phyloP scores from a whole-genome alignment of 139 green algal species.

The Deuterostichococcus epilithicus region DNA sequence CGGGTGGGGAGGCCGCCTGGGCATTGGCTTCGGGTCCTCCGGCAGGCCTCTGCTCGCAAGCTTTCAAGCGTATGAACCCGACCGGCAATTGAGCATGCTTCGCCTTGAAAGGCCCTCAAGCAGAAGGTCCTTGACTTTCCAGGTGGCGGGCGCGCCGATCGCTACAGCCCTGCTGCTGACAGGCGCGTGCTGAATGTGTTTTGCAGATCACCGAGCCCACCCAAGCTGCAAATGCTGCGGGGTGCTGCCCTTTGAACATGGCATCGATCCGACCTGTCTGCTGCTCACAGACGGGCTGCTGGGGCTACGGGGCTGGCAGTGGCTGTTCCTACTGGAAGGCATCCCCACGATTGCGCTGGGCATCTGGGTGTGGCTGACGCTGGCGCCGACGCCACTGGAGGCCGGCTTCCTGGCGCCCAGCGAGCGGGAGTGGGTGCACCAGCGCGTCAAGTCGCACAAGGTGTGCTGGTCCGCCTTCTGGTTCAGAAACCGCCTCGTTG shows the following conservation, averaged over 20 bases:
- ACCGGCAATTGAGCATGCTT: no score
- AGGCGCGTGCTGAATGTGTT: background rate
- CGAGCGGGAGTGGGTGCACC: slow-evolving; percentile 10
- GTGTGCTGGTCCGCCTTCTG: background rate
- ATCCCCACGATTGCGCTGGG: slow-evolving; percentile 16
- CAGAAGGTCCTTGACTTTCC: no score
- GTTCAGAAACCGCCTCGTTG: background rate
- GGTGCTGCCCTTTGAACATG: no score
- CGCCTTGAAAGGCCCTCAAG: no score
- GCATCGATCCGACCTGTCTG: no score
- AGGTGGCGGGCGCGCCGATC: background rate
- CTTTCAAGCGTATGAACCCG: no score
- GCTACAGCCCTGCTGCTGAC: background rate
- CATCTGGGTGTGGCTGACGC: background rate
- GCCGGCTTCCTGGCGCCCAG: slow-evolving; percentile 11
- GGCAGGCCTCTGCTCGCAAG: no score
- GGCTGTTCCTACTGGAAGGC: slow-evolving; percentile 29
- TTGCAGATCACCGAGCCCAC: no score
- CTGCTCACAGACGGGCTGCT: slow-evolving; percentile 2
- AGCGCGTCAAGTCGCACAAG: slow-evolving; percentile 4
- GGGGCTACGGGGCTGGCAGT: slow-evolving; percentile 26
- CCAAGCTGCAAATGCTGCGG: no score
- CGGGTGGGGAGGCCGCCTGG: no score
- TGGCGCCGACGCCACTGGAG: background rate
- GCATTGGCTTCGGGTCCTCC: no score